A percentile compares a stretch with the other conserved stretches of the same genome.
phyloP scores from a whole-genome alignment of 768 basidiomycete species.

The Russula virescens region DNA sequence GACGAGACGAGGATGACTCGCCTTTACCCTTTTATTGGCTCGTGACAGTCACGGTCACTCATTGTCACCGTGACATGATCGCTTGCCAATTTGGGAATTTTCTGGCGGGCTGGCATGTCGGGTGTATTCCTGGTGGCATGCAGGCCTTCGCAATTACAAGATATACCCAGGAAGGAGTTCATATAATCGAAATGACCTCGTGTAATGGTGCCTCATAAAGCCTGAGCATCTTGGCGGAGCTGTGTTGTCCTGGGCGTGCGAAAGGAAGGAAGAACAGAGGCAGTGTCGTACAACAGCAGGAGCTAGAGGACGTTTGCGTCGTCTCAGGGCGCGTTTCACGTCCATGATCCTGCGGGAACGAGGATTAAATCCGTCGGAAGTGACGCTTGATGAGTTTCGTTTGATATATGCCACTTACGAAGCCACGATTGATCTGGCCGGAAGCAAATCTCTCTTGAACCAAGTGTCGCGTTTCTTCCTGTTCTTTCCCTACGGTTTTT shows the following conservation, averaged over 20 bases:
- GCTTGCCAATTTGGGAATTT: neutral
- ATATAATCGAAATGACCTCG: no score
- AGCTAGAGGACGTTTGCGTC: neutral
- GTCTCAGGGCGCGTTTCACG: neutral
- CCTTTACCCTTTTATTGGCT: neutral
- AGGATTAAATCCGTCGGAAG: neutral
- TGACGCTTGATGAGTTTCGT: neutral
- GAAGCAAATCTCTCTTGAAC: neutral
- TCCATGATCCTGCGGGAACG: neutral
- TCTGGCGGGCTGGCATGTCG: neutral
- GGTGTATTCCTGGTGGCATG: neutral
- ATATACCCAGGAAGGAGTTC: neutral
- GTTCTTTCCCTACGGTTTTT: neutral
- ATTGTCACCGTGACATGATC: neutral
- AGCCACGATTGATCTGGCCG: neutral
- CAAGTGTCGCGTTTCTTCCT: neutral
- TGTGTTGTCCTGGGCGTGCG: neutral
- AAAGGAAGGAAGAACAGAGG: neutral
- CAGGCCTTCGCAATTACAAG: neutral
- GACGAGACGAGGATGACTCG: slow-evolving; percentile 7
- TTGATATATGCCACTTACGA: neutral
- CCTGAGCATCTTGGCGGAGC: neutral
- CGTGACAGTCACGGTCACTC: neutral
- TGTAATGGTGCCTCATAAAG: no score
- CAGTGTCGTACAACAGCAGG: no score